Evolutionary conservation across 345 rosid genomes (phyloP), one percentile per base, ranked within the genome.

Genomic region (Aquilaria yunnanensis): DNA sequence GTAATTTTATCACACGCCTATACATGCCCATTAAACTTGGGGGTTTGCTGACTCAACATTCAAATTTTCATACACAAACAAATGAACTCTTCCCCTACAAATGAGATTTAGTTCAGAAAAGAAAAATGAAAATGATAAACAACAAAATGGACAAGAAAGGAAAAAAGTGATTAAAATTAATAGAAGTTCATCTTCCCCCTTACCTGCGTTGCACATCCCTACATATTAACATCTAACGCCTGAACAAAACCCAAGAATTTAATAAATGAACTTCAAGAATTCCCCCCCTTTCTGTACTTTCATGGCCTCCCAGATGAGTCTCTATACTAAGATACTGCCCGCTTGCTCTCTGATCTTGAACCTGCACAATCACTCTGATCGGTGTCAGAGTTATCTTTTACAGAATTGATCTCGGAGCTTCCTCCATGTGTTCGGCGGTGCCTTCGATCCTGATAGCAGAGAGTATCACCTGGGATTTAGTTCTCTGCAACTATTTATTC

Each of bases 301-400:
- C 61, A 9, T 7, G 14, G 29, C 56, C 49, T 33, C 48, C 32
- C 34, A 16, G 57, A 51, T 30, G 57, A 47, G 10, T 51, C 43
- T 43, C 51, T 57, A 7, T 3, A 43, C 34, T 61, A 32, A 10
- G 31, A 32, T 72, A 57, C 73, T 47, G 66, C 63, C 55, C 63
- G 69, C 76, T 72, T 79, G 75, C 88, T 84, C 69, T 84, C 89
- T 56, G 84, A 78, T 70, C 89, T 84, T 61, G 93, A 83, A 59
- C 83, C 79, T 0, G 82, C 74, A 75, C 78, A 57, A 63, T 91
- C 86, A 10, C 85, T 77, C 37, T 41, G 60, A 30, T 91, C 96
- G 0, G 96, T 88, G 70, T 93, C 98, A 1, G 94, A 90, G 41
- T 71, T 84, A 23, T 90, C 95, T 73, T 61, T 82, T 49, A 81